Conservation (phyloP, 306 rosid genomes). For the Crotalaria pallida region DNA sequence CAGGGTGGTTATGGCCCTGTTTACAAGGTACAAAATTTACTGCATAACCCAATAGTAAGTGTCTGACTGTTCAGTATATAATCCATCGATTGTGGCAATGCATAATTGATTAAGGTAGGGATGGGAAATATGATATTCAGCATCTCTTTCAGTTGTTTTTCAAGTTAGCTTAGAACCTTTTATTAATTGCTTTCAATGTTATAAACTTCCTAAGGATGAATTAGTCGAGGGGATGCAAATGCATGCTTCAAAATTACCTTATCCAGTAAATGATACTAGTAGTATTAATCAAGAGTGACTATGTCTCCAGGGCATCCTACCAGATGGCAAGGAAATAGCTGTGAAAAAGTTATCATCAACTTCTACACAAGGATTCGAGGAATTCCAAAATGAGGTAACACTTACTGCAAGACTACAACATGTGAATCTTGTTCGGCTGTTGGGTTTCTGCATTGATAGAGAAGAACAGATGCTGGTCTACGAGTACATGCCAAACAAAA, state of each 20-base stretch:
- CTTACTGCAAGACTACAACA: slow-evolving; percentile 46
- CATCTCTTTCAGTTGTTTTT: neutral
- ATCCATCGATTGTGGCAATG: neutral
- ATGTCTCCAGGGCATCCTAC: slow-evolving; percentile 21
- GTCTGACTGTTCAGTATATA: neutral
- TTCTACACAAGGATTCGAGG: slow-evolving; percentile 46
- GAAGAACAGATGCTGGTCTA: slow-evolving; percentile 42
- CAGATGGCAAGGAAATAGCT: slow-evolving; percentile 32
- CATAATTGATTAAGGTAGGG: neutral
- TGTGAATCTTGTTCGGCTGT: slow-evolving; percentile 33
- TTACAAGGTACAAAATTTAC: slow-evolving; percentile 28
- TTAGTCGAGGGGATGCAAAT: neutral
- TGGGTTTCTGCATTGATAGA: slow-evolving; percentile 33
- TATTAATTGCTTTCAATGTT: neutral
- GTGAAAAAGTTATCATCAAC: slow-evolving; percentile 43
- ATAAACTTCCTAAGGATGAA: neutral
- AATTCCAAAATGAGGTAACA: slow-evolving; percentile 48
- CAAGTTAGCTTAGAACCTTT: neutral
- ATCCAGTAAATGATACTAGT: neutral
- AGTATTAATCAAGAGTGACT: neutral
- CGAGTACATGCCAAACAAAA: slow-evolving; percentile 47
- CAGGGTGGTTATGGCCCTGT: slow-evolving; percentile 55
- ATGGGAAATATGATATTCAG: neutral
- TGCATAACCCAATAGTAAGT: neutral
- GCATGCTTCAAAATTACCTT: neutral